phyloP scores from a whole-genome alignment of 371 early-diverging fungal species.

The Rhizomucor miehei region DNA sequence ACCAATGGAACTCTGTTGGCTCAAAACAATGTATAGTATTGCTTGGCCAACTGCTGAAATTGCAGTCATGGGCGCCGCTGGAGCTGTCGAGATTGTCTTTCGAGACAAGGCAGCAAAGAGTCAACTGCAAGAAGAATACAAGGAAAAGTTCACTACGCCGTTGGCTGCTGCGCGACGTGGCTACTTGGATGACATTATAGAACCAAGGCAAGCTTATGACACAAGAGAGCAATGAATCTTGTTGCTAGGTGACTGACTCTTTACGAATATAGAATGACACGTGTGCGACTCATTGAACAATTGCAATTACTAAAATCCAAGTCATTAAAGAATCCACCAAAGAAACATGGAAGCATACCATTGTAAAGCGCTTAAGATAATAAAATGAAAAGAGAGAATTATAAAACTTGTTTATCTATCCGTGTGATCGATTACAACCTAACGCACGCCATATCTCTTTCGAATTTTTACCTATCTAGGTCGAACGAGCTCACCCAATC shows the following conservation, averaged over 20 bases:
- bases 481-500: too few species aligned
- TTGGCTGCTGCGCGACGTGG: constrained; percentile 95
- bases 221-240: background rate
- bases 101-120: constrained; percentile 67
- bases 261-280: constrained; percentile 54
- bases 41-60: constrained; percentile 98
- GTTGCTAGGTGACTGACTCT: background rate
- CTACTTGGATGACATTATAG: constrained; percentile 91
- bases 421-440: too few species aligned
- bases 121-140: constrained; percentile 84
- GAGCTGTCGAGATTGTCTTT: constrained; percentile 97
- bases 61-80: constrained; percentile 98
- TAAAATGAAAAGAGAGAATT: too few species aligned
- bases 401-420: too few species aligned
- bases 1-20: background rate
- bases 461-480: too few species aligned
- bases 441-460: too few species aligned
- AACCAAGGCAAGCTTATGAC: constrained; percentile 61
- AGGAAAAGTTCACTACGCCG: constrained; percentile 93
- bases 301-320: constrained; percentile 78
- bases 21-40: constrained; percentile 54
- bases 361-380: constrained; percentile 41
- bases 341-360: constrained; percentile 96
- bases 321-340: constrained; percentile 72
- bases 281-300: constrained; percentile 85